Base-by-base conservation (phyloP, 2,329 filamentous ascomycete species). In the Fusarium haematococcum region DNA sequence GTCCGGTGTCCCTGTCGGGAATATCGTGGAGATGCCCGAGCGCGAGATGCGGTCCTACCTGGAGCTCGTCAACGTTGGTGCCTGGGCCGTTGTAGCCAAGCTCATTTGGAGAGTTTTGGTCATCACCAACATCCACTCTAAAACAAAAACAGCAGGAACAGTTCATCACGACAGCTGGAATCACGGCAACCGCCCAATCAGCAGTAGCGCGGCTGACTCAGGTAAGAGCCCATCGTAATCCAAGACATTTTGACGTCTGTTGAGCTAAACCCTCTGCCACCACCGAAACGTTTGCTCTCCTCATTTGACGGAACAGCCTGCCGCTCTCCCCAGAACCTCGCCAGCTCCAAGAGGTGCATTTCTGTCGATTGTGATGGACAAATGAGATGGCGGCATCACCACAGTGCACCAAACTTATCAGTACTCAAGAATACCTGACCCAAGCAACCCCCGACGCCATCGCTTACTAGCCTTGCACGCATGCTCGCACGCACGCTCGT, bases 401-500 rank as follows among this genome's bases (percentile, higher is more conserved):
- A 78, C 77, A 78, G 77, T 78, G 77, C 75, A 76, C 69, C 63
- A 50, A 69, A 69, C 69, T 70, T 69, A 41, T 6, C 67, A 75
- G 71, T 78, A 78, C 75, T 68, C 67, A 62, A 57, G 52, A 67
- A 74, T 78, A 78, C 77, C 59, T 78, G 58, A 52, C 50, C 41
- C 60, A 69, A 62, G 63, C 74, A 65, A 65, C 57, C 65, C 67
- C 69, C 65, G 32, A 63, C 74, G 68, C 69, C 70, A 74, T 75
- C 67, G 74, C 72, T 75, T 72, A 73, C 70, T 78, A 75, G 77
- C 48, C 54, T 74, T 45, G 61, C 64, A 70, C 59, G 58, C 48
- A 52, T 30, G 48, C 48, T 30, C 25, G 25, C 48, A 52, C 48
- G 18, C 18, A n/a, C 25, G 48, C 37, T 64, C 39, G 35, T 60